Percentiles rank a stretch among this genome's conserved stretches.
Evolutionary conservation across 768 basidiomycete genomes (phyloP).

Genomic region (Amanita molliuscula): DNA sequence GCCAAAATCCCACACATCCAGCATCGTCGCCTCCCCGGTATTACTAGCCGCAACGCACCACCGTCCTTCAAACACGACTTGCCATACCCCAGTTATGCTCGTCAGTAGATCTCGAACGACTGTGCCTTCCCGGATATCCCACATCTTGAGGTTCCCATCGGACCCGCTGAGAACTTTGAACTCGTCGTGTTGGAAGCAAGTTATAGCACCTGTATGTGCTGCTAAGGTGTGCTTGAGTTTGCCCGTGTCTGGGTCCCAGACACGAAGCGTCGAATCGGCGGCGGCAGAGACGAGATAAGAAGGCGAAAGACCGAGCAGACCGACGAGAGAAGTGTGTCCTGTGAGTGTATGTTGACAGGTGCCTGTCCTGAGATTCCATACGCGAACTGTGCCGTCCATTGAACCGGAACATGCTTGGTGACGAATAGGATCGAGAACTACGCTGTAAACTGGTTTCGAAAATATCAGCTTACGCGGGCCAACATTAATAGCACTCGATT

Average conservation of each 20-base stretch:
- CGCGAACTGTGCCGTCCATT: constrained; percentile 94
- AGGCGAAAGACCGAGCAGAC: constrained; percentile 81
- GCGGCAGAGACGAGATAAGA: constrained; percentile 92
- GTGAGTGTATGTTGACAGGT: constrained; percentile 70
- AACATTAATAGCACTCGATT: constrained; percentile 6
- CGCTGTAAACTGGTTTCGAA: constrained; percentile 72
- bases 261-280: constrained; percentile 87
- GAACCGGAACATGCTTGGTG: constrained; percentile 94
- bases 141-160: constrained; percentile 96
- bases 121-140: constrained; percentile 84
- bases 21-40: constrained; percentile 60
- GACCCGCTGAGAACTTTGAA: constrained; percentile 94
- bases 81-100: constrained; percentile 94
- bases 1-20: constrained; percentile 90
- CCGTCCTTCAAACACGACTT: constrained; percentile 89
- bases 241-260: constrained; percentile 88
- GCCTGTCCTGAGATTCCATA: constrained; percentile 86
- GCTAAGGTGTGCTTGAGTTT: constrained; percentile 73
- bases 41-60: constrained; percentile 95
- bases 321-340: constrained; percentile 93
- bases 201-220: constrained; percentile 95
- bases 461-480: not conserved
- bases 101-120: constrained; percentile 84
- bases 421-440: constrained; percentile 79
- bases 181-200: constrained; percentile 98